Conservation (phyloP, 1,139 yeast species). For the Taiozyma sp. region DNA sequence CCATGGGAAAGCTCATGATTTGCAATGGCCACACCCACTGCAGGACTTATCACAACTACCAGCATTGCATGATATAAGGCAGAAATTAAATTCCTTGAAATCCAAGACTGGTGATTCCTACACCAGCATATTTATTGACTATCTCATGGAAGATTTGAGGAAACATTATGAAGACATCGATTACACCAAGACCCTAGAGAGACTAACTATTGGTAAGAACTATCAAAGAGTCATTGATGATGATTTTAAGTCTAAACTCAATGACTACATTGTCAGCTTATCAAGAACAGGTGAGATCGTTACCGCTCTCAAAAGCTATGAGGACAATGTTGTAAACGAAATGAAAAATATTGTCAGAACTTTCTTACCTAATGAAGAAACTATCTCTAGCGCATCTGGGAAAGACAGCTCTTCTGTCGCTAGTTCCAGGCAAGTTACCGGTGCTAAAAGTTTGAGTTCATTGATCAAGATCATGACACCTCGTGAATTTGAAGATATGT, state of each 20-base stretch:
- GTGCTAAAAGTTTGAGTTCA: constrained; percentile 40
- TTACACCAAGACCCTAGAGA: constrained; percentile 42
- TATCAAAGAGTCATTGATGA: constrained; percentile 21
- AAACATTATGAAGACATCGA: constrained; percentile 47
- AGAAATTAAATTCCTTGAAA: constrained; percentile 44
- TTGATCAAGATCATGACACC: constrained; percentile 62
- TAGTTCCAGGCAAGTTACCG: constrained; percentile 16
- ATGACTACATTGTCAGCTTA: constrained; percentile 46
- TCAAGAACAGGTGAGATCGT: constrained; percentile 59
- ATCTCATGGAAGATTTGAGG: constrained; percentile 56
- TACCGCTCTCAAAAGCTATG: constrained; percentile 60
- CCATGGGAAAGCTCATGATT: constrained; percentile 39
- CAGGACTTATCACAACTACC: constrained; percentile 49
- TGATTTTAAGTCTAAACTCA: constrained; percentile 35
- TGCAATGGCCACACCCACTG: constrained; percentile 43
- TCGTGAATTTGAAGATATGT: constrained; percentile 68
- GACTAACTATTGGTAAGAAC: constrained; percentile 30
- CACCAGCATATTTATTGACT: constrained; percentile 47
- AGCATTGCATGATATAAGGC: constrained; percentile 51
- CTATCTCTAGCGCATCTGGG: constrained; percentile 11
- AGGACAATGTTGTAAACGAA: constrained; percentile 61
- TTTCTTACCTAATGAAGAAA: constrained; percentile 46
- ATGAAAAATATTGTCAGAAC: constrained; percentile 66
- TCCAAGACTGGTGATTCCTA: constrained; percentile 64
- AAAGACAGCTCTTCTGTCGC: constrained; percentile 18